These are phyloP conservation scores for Ambrosiella cleistominuta DNA, from an alignment of 2,329 filamentous ascomycete genomes.

Conservation along the genomic window DNA sequence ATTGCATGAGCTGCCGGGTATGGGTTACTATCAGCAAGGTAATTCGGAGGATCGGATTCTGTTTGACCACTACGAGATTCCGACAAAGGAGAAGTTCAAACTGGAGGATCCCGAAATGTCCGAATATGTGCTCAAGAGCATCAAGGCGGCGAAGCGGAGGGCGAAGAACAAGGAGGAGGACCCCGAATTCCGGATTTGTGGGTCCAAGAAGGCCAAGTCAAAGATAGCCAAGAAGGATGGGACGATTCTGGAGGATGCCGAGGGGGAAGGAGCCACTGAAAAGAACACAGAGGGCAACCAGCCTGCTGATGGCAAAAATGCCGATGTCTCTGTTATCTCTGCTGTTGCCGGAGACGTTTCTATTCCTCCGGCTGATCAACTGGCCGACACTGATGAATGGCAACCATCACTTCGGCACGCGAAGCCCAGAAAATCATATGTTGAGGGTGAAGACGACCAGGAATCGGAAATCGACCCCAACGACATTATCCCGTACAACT, in stretches of 20 bases:
- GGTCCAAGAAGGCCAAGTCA: neutral
- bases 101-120: conserved; percentile 30
- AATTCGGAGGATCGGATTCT: conserved; percentile 28
- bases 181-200: neutral
- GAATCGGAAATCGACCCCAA: conserved; percentile 12
- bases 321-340: neutral
- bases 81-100: conserved; percentile 27
- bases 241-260: neutral
- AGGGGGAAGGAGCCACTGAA: neutral
- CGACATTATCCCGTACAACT: neutral
- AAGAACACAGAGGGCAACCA: neutral
- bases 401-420: conserved; percentile 12
- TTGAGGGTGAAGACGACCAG: conserved; percentile 16
- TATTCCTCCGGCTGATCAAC: neutral
- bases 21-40: conserved; percentile 44
- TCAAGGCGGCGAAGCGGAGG: conserved; percentile 35
- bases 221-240: neutral
- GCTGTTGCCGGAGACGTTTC: neutral
- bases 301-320: neutral
- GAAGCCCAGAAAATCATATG: conserved; percentile 15
- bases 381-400: neutral
- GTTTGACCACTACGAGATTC: conserved; percentile 40
- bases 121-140: conserved; percentile 37
- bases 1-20: conserved; percentile 28
- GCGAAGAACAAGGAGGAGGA: conserved; percentile 32